Evolutionary conservation across 192 early-diverging fungal species (phyloP), one percentile per base, ranked within the genome.

Genomic region (Lunasporangiospora selenospora): DNA sequence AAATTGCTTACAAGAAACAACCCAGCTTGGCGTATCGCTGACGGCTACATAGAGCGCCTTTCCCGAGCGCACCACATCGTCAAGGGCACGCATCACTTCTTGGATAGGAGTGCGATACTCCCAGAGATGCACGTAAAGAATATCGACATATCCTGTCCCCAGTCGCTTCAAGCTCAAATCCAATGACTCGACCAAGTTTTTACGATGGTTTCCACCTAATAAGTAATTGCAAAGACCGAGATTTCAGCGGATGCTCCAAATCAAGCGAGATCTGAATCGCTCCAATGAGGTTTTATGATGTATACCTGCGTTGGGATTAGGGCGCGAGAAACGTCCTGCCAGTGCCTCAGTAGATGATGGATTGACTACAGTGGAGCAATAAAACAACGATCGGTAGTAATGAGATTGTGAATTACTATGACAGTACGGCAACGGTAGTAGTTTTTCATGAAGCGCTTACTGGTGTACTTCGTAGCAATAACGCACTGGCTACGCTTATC

Each of bases 51-150:
- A 90, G 0, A 80, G 50, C 2, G 81, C 86, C 61, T 90, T 88
- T 13, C 90, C 90, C 13, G 73, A 46, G 13, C 81, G 53, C 16
- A 91, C 84, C 50, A 88, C 58, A 51, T 92, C 89, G 47, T 91
- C 55, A 9, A 92, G 56, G 5, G 90, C 85, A 34, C 80, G 73
- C 83, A 92, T 87, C 12, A 88, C 88, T 55, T 92, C 90, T 52
- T 87, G 81, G 16, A 88, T 75, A 2, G 90, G 82, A 0, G 89
- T 87, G 27, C 75, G 36, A 46, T 63, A 82, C 36, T 82, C 81
- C 62, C 60, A 82, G 12, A 75, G 11, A 27, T 82, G 81, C 4
- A 82, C 69, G 43, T 82, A 82, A 2, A 82, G 53, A 24, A 82
- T 42, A 51, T 83, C 81, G 24, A 77, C 49, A 15, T 79, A 78